phyloP scores from a whole-genome alignment of 768 basidiomycete genomes.

The Hygrocybe coccinea region DNA sequence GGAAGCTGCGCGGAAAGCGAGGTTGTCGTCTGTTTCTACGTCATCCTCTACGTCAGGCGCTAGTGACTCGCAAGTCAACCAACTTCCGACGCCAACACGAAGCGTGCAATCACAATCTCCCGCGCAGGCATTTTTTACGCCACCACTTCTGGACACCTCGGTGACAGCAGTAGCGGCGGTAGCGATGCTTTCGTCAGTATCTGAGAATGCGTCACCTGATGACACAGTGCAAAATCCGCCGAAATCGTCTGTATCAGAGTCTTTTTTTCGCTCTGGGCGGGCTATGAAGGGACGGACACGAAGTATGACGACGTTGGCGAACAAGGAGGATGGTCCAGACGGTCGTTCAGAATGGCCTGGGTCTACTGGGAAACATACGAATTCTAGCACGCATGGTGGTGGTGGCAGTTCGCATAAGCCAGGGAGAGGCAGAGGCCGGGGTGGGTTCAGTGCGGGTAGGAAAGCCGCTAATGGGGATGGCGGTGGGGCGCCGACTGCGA shows the following conservation, averaged over 20 bases:
- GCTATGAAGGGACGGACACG: slow-evolving; percentile 3
- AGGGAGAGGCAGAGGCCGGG: slow-evolving; percentile 1
- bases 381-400: not conserved
- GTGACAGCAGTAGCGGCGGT: not conserved
- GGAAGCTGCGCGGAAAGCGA: not conserved
- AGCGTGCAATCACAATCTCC: not conserved
- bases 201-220: not conserved
- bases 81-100: slow-evolving; percentile 1
- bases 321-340: not conserved
- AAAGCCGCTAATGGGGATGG: not conserved
- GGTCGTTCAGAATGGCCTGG: not conserved
- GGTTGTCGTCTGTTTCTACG: slow-evolving; percentile 5
- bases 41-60: slow-evolving; percentile 1
- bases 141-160: slow-evolving; percentile 2
- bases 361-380: not conserved
- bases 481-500: not conserved
- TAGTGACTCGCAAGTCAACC: slow-evolving; percentile 2
- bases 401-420: not conserved
- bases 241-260: not conserved
- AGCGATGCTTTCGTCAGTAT: not conserved
- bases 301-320: not conserved
- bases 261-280: not conserved
- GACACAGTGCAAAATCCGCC: not conserved
- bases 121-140: not conserved
- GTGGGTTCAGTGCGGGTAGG: not conserved